Evolutionary conservation across 768 basidiomycete genomes (phyloP), one percentile per base, ranked within the genome.

Genomic region (Leccinum obscurum): DNA sequence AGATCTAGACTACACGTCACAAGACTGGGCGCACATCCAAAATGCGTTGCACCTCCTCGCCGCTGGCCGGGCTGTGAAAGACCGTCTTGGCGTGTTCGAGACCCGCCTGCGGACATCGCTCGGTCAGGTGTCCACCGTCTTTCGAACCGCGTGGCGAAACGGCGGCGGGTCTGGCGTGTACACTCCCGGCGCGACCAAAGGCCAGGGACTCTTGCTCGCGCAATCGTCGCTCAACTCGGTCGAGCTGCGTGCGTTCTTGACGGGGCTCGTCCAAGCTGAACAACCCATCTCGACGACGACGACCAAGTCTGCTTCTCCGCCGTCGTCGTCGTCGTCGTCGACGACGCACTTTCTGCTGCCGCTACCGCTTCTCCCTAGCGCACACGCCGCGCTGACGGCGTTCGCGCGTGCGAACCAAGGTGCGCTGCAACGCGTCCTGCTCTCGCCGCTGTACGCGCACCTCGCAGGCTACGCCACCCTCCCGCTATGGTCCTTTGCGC

Each of bases 21-120:
- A 93, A 58, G 95, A 98, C 73, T 97, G 94, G 93, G 82, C 85
- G 2, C 81, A 85, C 30, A 93, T 98, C 59, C 95, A 97, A 72
- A 75, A 85, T 11, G 86, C 86, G 2, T 75, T 98, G 14, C 92
- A 93, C 69, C 80, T 95, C 41, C 83, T 98, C 44, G 86, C 90
- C n/a, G 85, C 91, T 35, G 89, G 88, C 28, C 85, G 89, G 5
- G 81, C 83, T 1, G 81, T 95, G 17, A 82, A 81, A 39, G 90
- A 92, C 44, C 86, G 88, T 24, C 75, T 95, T 28, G 65, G 70
- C 4, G 68, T 72, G 35, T 93, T 96, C 67, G 93, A 98, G 75
- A 74, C 72, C 5, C 90, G 87, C 63, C 68, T 98, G 52, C 82
- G 83, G 54, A 75, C 80, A 0, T 78, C 77, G 50, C 74, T 96